Evolutionary conservation across 2,329 filamentous ascomycete species (phyloP).

Genomic region (Coniochaeta sp.): DNA sequence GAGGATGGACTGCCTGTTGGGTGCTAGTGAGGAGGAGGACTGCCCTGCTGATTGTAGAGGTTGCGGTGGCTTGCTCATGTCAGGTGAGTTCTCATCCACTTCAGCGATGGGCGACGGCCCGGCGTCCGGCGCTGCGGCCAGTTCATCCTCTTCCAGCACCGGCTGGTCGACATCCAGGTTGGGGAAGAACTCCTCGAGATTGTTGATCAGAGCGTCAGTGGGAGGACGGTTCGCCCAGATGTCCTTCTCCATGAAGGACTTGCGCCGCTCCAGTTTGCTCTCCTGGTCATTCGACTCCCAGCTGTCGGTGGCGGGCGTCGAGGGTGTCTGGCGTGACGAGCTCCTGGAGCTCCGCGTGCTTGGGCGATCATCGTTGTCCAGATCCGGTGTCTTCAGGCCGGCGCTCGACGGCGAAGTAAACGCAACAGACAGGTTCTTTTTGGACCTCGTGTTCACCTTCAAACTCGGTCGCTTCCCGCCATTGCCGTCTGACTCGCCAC

Average conservation of each 20-base stretch:
- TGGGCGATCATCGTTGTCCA: conserved; percentile 32
- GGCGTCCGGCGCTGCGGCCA: conserved; percentile 40
- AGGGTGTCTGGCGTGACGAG: conserved; percentile 42
- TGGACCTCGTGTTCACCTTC: conserved; percentile 54
- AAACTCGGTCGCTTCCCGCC: conserved; percentile 50
- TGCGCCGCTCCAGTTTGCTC: conserved; percentile 60
- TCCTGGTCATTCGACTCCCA: conserved; percentile 58
- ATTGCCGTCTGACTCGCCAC: conserved; percentile 29
- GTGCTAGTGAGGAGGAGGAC: conserved; percentile 14
- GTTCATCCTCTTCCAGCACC: conserved; percentile 68
- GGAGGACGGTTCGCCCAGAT: conserved; percentile 96
- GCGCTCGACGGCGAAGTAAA: conserved; percentile 52
- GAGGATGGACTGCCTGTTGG: conserved; percentile 36
- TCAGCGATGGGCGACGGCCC: conserved; percentile 56
- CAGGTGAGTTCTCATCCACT: conserved; percentile 30
- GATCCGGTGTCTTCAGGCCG: conserved; percentile 28
- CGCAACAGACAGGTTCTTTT: conserved; percentile 58
- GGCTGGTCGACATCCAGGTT: conserved; percentile 94
- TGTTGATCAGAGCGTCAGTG: conserved; percentile 89
- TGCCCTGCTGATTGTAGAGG: not conserved
- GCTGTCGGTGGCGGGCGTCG: conserved; percentile 48
- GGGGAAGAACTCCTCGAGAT: conserved; percentile 98
- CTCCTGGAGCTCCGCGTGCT: conserved; percentile 31
- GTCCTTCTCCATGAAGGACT: conserved; percentile 88
- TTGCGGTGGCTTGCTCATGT: conserved; percentile 6